Evolutionary conservation across 2,329 filamentous ascomycete species (phyloP), one percentile per base, ranked within the genome.

Genomic region (Colletotrichum kahawae): DNA sequence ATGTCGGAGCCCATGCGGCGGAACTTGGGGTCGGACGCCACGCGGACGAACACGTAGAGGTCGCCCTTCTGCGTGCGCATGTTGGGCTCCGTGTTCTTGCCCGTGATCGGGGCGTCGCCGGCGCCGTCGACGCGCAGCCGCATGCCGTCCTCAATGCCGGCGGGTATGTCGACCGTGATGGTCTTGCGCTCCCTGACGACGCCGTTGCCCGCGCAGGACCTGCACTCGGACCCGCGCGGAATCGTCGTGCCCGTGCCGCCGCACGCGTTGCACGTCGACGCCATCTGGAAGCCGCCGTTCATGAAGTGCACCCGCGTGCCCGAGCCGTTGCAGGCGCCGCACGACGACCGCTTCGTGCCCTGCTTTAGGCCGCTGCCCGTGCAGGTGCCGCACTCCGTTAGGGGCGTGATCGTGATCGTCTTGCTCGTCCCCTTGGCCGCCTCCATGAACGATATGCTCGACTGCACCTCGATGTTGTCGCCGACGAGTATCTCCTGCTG

Each of bases 121-220:
- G 97, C 95, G 31, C 94, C 94, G 74, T 93, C 92, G 33, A 99
- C 91, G 67, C 95, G 91, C 80, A 99, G 87, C 72, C 95, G 92
- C 96, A 98, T 98, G 70, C 96, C 96, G 83, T 99, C 96, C 83
- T 98, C 97, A 36, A 99, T 95, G 77, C 97, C 97, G 27, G 94
- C 95, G 2, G 97, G 97, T 60, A 99, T 98, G 79, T 98, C 96
- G 57, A 99, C 91, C 33, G 91, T 94, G 65, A 99, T 92, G 0
- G 94, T 95, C 86, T 95, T 95, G 76, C 92, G 90, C 81, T 98
- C 95, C 79, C 95, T 90, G 43, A 95, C 91, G 18, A 97, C 96
- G 60, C 97, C 97, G 70, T 95, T 92, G 48, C 97, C 97, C 75
- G 89, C 87, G 83, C 97, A 99, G 1, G 92, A 90, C 73, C 89